A percentile compares a stretch with the other conserved stretches of the same genome.
phyloP scores from a whole-genome alignment of 75 land plant species.

The Selaginella moellendorffii region DNA sequence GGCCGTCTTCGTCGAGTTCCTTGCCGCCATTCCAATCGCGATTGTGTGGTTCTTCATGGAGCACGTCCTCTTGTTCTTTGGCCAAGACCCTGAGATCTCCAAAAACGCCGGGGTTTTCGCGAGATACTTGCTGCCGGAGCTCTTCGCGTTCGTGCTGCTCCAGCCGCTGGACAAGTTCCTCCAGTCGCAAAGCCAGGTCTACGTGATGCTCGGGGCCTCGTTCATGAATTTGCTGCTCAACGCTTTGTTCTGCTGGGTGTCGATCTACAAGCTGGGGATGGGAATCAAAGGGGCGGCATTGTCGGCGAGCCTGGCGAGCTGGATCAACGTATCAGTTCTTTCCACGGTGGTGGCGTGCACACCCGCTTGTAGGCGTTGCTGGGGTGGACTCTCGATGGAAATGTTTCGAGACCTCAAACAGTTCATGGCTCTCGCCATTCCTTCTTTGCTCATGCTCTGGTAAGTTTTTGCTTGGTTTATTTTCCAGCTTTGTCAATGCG shows the following conservation, averaged over 20 bases:
- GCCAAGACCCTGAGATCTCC: constrained; percentile 26
- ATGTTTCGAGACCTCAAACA: constrained; percentile 35
- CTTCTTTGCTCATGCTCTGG: constrained; percentile 18
- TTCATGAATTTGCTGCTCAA: constrained; percentile 22
- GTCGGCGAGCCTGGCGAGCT: constrained; percentile 38
- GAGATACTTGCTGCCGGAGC: constrained; percentile 40
- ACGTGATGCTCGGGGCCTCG: constrained; percentile 31
- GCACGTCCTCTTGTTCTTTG: constrained; percentile 27
- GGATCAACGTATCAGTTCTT: constrained; percentile 31
- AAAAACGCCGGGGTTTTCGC: constrained; percentile 31
- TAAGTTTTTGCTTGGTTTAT: constrained; percentile 1
- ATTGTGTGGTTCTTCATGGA: constrained; percentile 27
- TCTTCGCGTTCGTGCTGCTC: constrained; percentile 40
- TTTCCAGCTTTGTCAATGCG: no score
- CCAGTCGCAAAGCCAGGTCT: constrained; percentile 48
- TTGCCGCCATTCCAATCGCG: constrained; percentile 23
- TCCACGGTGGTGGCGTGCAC: constrained; percentile 35
- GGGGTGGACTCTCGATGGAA: constrained; percentile 44
- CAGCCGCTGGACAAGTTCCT: constrained; percentile 47
- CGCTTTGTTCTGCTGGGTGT: constrained; percentile 31
- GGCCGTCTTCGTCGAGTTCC: constrained; percentile 40
- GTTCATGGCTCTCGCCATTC: constrained; percentile 14
- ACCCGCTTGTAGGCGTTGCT: constrained; percentile 36
- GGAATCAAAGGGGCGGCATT: constrained; percentile 38
- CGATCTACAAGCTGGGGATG: constrained; percentile 20